These are phyloP conservation scores for Neofusicoccum parvum DNA, from an alignment of 2,329 filamentous ascomycete species.

Conservation along the genomic window DNA sequence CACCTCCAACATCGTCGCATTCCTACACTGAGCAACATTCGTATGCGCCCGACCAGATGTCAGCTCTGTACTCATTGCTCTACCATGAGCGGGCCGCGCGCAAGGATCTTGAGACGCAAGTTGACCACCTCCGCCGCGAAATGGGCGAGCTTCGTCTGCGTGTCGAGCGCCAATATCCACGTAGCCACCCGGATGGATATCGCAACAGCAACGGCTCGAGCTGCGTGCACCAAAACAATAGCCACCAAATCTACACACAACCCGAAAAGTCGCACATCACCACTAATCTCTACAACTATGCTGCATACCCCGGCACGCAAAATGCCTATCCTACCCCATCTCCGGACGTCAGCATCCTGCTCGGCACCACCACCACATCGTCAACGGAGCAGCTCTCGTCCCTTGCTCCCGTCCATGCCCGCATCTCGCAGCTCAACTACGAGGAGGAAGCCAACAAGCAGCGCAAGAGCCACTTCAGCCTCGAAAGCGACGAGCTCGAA, in stretches of 20 bases:
- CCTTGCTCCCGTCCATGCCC: neutral
- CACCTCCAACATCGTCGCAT: neutral
- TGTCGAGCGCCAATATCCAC: conserved; percentile 33
- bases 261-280: neutral
- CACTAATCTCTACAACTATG: conserved; percentile 14
- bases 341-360: conserved; percentile 13
- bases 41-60: conserved; percentile 24
- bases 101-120: conserved; percentile 37
- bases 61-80: conserved; percentile 31
- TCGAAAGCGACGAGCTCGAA: conserved; percentile 14
- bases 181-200: conserved; percentile 23
- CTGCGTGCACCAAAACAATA: neutral
- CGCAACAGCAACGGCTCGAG: conserved; percentile 19
- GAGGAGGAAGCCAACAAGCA: neutral
- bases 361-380: neutral
- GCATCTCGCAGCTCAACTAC: conserved; percentile 6
- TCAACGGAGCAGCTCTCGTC: conserved; percentile 1
- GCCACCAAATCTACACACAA: neutral
- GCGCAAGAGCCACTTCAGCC: conserved; percentile 18
- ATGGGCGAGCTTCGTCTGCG: conserved; percentile 31
- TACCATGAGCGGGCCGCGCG: conserved; percentile 36
- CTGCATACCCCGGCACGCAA: conserved; percentile 6
- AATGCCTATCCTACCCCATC: conserved; percentile 10
- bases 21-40: conserved; percentile 19
- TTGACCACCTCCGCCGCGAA: conserved; percentile 35